Conservation (phyloP, 208 protist species). For the Angomonas ambiguus region DNA sequence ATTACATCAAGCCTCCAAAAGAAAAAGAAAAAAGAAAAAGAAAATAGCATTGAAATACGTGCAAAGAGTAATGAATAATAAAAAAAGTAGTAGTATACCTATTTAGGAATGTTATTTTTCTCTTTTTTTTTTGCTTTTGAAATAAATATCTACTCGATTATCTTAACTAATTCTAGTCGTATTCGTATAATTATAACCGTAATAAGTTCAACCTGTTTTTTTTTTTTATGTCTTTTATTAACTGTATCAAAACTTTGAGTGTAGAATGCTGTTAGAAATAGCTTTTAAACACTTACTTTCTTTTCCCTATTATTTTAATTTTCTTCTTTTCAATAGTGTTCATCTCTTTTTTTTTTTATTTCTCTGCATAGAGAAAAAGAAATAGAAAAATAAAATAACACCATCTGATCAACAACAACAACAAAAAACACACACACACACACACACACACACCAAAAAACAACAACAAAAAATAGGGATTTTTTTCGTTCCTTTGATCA, state of each 20-base stretch:
- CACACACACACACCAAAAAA: neutral
- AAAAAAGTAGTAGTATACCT: neutral
- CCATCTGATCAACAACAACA: neutral
- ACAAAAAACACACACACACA: neutral
- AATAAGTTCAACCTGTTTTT: conserved; percentile 2
- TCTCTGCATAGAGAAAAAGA: neutral
- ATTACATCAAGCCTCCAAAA: neutral
- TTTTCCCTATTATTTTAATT: neutral
- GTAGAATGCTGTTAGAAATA: too few species aligned
- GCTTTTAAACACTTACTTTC: neutral
- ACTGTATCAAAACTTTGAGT: too few species aligned
- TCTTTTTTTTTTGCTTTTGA: neutral
- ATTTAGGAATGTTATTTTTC: conserved; percentile 3
- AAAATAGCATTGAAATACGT: neutral
- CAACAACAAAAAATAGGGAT: too few species aligned
- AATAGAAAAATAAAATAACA: neutral
- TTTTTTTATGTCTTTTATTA: conserved; percentile 10
- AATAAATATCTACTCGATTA: neutral
- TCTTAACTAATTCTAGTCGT: neutral
- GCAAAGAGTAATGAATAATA: neutral
- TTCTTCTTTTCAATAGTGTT: neutral
- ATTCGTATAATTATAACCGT: neutral
- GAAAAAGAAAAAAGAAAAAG: conserved; percentile 10
- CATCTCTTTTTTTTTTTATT: conserved; percentile 12
- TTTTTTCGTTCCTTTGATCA: neutral